phyloP scores from a whole-genome alignment of 1,284 basidiomycete species.

The Stygiomarasmius scandens region DNA sequence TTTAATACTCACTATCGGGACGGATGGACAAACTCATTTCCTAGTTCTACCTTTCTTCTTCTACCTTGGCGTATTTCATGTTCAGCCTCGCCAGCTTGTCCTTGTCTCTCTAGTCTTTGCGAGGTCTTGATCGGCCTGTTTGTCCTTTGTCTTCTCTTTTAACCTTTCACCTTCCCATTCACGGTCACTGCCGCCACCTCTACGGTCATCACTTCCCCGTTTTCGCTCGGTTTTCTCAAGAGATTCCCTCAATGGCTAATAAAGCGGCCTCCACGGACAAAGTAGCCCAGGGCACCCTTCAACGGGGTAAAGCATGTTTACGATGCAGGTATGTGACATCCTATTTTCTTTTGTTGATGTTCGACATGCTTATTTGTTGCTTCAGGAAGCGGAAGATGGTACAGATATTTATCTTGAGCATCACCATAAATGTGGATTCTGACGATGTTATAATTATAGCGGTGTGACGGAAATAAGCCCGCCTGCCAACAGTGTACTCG shows the following conservation, averaged over 20 bases:
- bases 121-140: slow-evolving; percentile 10
- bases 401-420: slow-evolving; percentile 19
- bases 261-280: slow-evolving; percentile 39
- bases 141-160: slow-evolving; percentile 1
- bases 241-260: slow-evolving; percentile 42
- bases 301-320: slow-evolving; percentile 68
- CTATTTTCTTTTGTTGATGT: slow-evolving; percentile 3
- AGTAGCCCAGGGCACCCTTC: slow-evolving; percentile 40
- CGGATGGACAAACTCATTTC: slow-evolving; percentile 8
- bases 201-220: neutral
- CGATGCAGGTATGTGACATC: slow-evolving; percentile 56
- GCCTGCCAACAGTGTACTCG: slow-evolving; percentile 63
- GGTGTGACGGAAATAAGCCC: slow-evolving; percentile 62
- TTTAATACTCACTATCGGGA: slow-evolving; percentile 14
- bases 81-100: slow-evolving; percentile 12
- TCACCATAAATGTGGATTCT: slow-evolving; percentile 6
- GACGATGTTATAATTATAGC: slow-evolving; percentile 34
- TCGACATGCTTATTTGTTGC: slow-evolving; percentile 10
- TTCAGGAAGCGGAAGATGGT: slow-evolving; percentile 78
- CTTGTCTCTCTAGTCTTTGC: slow-evolving; percentile 7
- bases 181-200: slow-evolving; percentile 1
- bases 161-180: neutral
- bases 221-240: slow-evolving; percentile 14
- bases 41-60: slow-evolving; percentile 16
- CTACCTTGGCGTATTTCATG: slow-evolving; percentile 16